Evolutionary conservation across 2,329 filamentous ascomycete species (phyloP), one percentile per base, ranked within the genome.

Genomic region (Fusarium algeriense): DNA sequence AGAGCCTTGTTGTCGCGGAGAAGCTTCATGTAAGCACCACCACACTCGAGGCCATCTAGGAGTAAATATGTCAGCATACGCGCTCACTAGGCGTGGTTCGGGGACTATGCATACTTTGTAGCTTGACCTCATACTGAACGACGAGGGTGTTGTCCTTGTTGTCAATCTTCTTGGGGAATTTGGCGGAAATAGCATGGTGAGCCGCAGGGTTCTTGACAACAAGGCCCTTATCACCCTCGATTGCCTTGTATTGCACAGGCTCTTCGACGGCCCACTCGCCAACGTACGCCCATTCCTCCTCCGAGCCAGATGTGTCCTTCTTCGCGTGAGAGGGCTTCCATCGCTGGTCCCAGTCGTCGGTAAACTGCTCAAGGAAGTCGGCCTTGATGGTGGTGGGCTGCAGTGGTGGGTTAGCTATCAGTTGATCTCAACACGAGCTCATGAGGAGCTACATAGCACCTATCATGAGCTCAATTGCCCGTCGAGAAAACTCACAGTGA

Each of bases 81-180:
- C 19, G 26, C 46, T 60, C 41, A n/a, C 12, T 14, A 12, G 13
- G n/a, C 35, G 12, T 34, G 20, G 11, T 50, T 41, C 37, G 4
- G 7, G 17, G 13, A 60, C 12, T 45, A 35, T 43, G 32, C 92
- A 84, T 88, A 97, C 93, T 94, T 86, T 99, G 96, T 74, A 98
- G 93, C 90, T 99, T 99, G 81, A 98, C 96, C 83, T 99, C 96
- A 81, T 99, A 99, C 85, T 99, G 96, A 58, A 99, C 94, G 76
- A 99, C 96, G 55, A 99, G 89, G 66, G 94, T 93, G 88, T 99
- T 97, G 85, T 89, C 94, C 90, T 95, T 98, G 90, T 97, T 96
- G 85, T 98, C 92, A 80, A 99, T 93, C 85, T 93, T 92, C 88
- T 97, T 94, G 81, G 93, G 91, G 87, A 99, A 98, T 85, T 98